These are phyloP conservation scores for Pterocarpus santalinus DNA, from an alignment of 306 rosid species.

Conservation along the genomic window DNA sequence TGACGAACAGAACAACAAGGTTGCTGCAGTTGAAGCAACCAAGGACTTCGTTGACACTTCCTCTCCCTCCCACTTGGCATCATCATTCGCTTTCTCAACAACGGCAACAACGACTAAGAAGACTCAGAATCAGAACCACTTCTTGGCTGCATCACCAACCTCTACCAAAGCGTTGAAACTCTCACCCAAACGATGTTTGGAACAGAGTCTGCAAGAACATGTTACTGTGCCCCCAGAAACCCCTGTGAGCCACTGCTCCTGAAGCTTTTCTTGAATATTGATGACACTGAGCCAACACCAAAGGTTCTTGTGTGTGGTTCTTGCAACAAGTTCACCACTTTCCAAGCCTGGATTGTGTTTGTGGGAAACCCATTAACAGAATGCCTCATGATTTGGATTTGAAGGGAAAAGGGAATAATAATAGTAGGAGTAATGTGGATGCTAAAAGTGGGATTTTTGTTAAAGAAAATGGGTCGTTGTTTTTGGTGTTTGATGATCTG, in stretches of 20 bases:
- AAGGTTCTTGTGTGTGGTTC: slow-evolving; percentile 30
- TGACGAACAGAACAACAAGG: slow-evolving; percentile 37
- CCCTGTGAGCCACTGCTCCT: slow-evolving; percentile 25
- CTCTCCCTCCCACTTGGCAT: slow-evolving; percentile 46
- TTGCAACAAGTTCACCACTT: slow-evolving; percentile 15
- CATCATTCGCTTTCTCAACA: slow-evolving; percentile 40
- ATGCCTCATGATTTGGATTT: slow-evolving; percentile 32
- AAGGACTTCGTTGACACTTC: slow-evolving; percentile 43
- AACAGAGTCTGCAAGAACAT: slow-evolving; percentile 39
- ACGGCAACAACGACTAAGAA: background rate
- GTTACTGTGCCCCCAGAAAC: slow-evolving; percentile 37
- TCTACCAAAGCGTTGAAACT: slow-evolving; percentile 35
- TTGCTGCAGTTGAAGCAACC: slow-evolving; percentile 26
- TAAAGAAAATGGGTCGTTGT: slow-evolving; percentile 33
- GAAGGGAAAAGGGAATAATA: background rate
- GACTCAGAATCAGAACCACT: background rate
- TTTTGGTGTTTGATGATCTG: slow-evolving; percentile 48
- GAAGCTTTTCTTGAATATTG: slow-evolving; percentile 31
- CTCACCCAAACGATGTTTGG: slow-evolving; percentile 14
- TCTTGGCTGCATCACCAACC: slow-evolving; percentile 28
- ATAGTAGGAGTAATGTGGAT: background rate
- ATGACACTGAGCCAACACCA: background rate
- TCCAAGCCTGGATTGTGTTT: slow-evolving; percentile 13
- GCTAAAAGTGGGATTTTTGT: slow-evolving; percentile 31
- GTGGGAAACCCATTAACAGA: slow-evolving; percentile 14